phyloP scores from a whole-genome alignment of 148 eudicot genomes.

The Rhododendron ovatum region DNA sequence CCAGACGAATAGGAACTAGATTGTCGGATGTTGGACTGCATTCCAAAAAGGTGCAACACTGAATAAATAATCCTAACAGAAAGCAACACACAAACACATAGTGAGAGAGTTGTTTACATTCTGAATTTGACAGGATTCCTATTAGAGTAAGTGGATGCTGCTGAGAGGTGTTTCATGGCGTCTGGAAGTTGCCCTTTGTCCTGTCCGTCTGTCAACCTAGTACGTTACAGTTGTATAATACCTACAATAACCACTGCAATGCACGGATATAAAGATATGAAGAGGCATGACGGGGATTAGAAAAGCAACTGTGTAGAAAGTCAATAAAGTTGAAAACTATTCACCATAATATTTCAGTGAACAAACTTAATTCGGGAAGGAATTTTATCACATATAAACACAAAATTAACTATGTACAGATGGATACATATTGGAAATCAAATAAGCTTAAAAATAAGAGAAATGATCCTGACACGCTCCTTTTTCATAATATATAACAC shows the following conservation, averaged over 20 bases:
- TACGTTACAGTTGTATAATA: neutral
- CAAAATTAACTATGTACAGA: neutral
- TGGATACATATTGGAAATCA: neutral
- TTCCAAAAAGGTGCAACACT: neutral
- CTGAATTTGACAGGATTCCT: constrained; percentile 21
- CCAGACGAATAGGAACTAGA: constrained; percentile 83
- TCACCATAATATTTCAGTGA: neutral
- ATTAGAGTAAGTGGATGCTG: constrained; percentile 9
- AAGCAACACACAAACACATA: neutral
- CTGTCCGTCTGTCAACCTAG: neutral
- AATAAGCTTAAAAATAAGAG: no score
- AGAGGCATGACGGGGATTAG: neutral
- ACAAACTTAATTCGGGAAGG: neutral
- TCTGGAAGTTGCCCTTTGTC: neutral
- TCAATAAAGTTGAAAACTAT: neutral
- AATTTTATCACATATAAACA: neutral
- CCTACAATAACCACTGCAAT: neutral
- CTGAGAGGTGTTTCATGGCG: constrained; percentile 15
- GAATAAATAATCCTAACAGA: neutral
- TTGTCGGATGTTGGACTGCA: constrained; percentile 80
- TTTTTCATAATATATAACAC: no score
- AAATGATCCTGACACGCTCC: no score
- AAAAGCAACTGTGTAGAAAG: neutral
- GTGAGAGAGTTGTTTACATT: constrained; percentile 2
- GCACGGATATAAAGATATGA: neutral